phyloP scores from a whole-genome alignment of 345 rosid genomes.

The Aurinia saxatilis region DNA sequence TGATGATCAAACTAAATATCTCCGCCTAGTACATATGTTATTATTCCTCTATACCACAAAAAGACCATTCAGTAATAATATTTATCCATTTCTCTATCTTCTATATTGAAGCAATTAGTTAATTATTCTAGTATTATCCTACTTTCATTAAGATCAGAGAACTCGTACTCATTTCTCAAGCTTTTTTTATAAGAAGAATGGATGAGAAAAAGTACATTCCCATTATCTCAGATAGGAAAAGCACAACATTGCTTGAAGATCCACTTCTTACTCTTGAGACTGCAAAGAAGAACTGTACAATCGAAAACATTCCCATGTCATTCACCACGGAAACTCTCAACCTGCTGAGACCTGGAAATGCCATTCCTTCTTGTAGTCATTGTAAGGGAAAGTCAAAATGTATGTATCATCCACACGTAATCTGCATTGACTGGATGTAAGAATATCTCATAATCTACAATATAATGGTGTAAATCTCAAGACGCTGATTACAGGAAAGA shows the following conservation, averaged over 20 bases:
- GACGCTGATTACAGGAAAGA: too few species aligned
- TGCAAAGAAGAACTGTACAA: slow-evolving; percentile 92
- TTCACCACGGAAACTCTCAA: too few species aligned
- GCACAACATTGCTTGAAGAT: slow-evolving; percentile 96
- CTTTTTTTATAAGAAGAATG: slow-evolving; percentile 92
- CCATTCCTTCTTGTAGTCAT: too few species aligned
- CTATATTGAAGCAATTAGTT: not conserved
- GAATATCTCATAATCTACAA: too few species aligned
- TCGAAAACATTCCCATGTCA: not conserved
- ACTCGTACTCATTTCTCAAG: slow-evolving; percentile 69
- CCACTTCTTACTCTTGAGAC: slow-evolving; percentile 99
- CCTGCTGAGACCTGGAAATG: too few species aligned
- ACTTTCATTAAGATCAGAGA: not conserved
- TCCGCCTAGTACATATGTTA: slow-evolving; percentile 92
- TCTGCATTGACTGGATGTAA: too few species aligned
- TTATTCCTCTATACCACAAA: slow-evolving; percentile 58
- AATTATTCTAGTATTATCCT: not conserved
- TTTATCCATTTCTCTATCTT: not conserved
- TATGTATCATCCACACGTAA: too few species aligned
- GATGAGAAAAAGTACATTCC: slow-evolving; percentile 98
- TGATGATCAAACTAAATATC: slow-evolving; percentile 97
- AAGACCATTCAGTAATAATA: not conserved
- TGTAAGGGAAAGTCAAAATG: too few species aligned
- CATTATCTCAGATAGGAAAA: slow-evolving; percentile 93
- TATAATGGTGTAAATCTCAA: too few species aligned